Base-by-base conservation (phyloP, 768 basidiomycete genomes). In the Pholiota molesta region DNA sequence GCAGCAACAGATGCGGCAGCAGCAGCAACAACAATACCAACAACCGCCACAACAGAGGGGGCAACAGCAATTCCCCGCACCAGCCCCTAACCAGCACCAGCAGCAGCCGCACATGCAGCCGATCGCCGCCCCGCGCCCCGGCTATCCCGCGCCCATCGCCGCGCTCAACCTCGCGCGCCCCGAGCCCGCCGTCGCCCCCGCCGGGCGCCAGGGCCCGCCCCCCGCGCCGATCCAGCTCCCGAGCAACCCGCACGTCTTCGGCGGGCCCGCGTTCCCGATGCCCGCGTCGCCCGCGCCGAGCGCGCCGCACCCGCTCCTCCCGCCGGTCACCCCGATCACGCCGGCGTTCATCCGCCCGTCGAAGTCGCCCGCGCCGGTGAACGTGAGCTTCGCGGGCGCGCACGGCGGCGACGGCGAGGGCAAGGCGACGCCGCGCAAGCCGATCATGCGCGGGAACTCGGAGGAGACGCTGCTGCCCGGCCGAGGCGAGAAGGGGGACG, bases 281-380 rank as follows among this genome's bases (percentile, higher is more conserved):
- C 42, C 64, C 66, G 56, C 68, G 67, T 29, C 65, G 64, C 69
- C 73, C 51, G 71, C 77, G 51, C 68, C 56, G 10, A 80, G 76
- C 58, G 70, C 80, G 1, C 92, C 91, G 3, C 91, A 91, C 66
- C 91, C 92, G 3, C 80, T 94, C 3, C 86, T 86, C 56, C 86
- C 91, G 0, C 89, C 92, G 5, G 80, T 89, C 64, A 91, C 90
- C 0, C 92, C 92, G 55, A 94, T 94, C 63, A 85, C 81, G 0
- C 91, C 92, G 16, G 86, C 86, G 28, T 94, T 94, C 68, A 89
- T 81, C 3, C 85, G 90, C 45, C 91, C 92, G 1, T 75, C 79
- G 3, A 70, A 65, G 29, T 52, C 54, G n/a, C 63, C 61, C 0
- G 62, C 60, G 5, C 63, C 51, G 39, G 62, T 71, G 29, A 69